Conservation (phyloP, 2,329 filamentous ascomycete species). For the Ceratocystis colombiana region DNA sequence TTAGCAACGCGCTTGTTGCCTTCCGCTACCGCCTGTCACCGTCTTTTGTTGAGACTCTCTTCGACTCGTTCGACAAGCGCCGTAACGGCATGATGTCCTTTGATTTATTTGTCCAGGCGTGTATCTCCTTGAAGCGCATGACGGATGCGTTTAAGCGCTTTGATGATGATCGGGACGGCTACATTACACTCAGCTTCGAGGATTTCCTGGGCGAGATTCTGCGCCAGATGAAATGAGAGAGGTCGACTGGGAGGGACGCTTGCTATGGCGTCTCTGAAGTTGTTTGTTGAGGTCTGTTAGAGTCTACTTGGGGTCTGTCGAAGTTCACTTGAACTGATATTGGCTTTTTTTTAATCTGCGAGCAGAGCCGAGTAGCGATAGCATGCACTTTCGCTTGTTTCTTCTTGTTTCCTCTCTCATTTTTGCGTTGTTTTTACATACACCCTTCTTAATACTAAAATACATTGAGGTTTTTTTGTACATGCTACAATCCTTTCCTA, state of each 20-base stretch:
- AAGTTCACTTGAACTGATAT: not conserved
- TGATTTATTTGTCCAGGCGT: slow-evolving; percentile 94
- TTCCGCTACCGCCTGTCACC: slow-evolving; percentile 88
- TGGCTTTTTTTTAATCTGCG: not conserved
- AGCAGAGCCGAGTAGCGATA: too few species aligned
- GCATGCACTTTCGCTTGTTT: not conserved
- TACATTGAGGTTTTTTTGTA: not conserved
- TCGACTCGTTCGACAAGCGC: slow-evolving; percentile 78
- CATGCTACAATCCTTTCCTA: too few species aligned
- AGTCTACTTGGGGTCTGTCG: not conserved
- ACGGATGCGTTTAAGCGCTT: slow-evolving; percentile 99
- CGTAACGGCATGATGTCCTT: slow-evolving; percentile 68
- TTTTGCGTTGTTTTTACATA: not conserved
- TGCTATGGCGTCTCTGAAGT: too few species aligned
- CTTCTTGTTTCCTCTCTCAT: not conserved
- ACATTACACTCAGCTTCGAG: slow-evolving; percentile 73
- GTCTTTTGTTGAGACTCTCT: slow-evolving; percentile 74
- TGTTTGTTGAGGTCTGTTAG: not conserved
- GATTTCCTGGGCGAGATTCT: slow-evolving; percentile 64
- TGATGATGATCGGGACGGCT: slow-evolving; percentile 91
- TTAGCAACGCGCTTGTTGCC: slow-evolving; percentile 77
- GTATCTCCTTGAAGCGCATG: slow-evolving; percentile 95
- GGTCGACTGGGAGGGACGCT: not conserved
- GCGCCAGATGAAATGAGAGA: slow-evolving; percentile 46
- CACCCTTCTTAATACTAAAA: not conserved